Conservation (phyloP, 129 eudicot genomes). For the Flaveria trinervia region DNA sequence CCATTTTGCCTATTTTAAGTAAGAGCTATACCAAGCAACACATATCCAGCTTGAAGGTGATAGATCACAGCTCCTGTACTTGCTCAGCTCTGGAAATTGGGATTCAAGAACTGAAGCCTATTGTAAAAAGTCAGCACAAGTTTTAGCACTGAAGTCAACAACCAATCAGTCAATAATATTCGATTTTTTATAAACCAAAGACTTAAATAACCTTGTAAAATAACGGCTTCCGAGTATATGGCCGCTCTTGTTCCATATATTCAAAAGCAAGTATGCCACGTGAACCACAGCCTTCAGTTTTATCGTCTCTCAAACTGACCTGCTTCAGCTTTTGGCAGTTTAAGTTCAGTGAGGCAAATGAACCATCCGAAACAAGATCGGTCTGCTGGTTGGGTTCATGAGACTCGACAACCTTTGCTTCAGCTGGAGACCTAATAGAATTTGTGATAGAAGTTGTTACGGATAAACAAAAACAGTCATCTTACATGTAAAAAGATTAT, state of each 20-base stretch:
- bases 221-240: slow-evolving; percentile 54
- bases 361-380: background rate
- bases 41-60: slow-evolving; percentile 71
- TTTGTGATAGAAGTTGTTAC: background rate
- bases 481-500: background rate
- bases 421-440: slow-evolving; percentile 36
- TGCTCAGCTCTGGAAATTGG: slow-evolving; percentile 52
- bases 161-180: background rate
- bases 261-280: slow-evolving; percentile 44
- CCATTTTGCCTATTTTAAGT: slow-evolving; percentile 3
- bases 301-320: background rate
- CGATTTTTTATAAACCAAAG: background rate
- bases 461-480: background rate
- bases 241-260: slow-evolving; percentile 59
- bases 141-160: slow-evolving; percentile 18
- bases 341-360: slow-evolving; percentile 8
- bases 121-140: slow-evolving; percentile 10
- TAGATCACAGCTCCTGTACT: slow-evolving; percentile 61
- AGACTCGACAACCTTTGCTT: slow-evolving; percentile 27
- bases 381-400: background rate
- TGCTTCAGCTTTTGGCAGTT: background rate
- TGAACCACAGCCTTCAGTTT: slow-evolving; percentile 9
- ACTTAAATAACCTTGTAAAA: slow-evolving; percentile 52
- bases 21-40: slow-evolving; percentile 63
- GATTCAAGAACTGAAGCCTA: slow-evolving; percentile 53